Evolutionary conservation across 768 basidiomycete species (phyloP).

Genomic region (Tylopilus cervinicoccineus): DNA sequence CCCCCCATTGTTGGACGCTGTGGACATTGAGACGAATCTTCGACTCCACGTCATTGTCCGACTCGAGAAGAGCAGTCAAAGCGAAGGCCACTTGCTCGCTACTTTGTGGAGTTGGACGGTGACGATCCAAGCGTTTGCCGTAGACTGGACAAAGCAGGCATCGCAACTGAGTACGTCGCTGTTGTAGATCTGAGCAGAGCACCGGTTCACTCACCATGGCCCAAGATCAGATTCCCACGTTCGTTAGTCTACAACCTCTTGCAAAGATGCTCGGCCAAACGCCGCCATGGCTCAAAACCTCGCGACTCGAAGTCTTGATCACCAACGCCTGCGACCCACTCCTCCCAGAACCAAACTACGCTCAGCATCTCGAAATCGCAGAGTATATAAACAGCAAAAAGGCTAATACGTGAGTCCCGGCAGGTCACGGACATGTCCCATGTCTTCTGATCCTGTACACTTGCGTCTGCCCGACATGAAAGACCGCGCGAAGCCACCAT

Average conservation of each 20-base stretch:
- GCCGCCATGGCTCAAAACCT: slow-evolving; percentile 50
- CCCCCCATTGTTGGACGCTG: slow-evolving; percentile 1
- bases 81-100: background rate
- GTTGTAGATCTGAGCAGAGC: too few relatives aligned
- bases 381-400: slow-evolving; percentile 94
- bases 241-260: too few relatives aligned
- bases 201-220: too few relatives aligned
- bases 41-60: background rate
- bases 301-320: slow-evolving; percentile 67
- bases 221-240: slow-evolving; percentile 3
- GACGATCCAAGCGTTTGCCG: background rate
- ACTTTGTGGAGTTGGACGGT: background rate
- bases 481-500: slow-evolving; percentile 93
- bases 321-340: slow-evolving; percentile 85
- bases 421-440: background rate
- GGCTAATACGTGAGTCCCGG: slow-evolving; percentile 77
- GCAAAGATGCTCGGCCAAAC: slow-evolving; percentile 53
- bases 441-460: background rate
- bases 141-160: slow-evolving; percentile 1
- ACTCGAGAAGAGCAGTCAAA: slow-evolving; percentile 5
- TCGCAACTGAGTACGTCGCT: too few relatives aligned
- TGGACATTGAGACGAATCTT: background rate
- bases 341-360: slow-evolving; percentile 86
- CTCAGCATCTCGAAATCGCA: slow-evolving; percentile 88
- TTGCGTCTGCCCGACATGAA: background rate